These are phyloP conservation scores for Dictyostelium brefeldianum DNA, from an alignment of 78 protist species.

Conservation along the genomic window DNA sequence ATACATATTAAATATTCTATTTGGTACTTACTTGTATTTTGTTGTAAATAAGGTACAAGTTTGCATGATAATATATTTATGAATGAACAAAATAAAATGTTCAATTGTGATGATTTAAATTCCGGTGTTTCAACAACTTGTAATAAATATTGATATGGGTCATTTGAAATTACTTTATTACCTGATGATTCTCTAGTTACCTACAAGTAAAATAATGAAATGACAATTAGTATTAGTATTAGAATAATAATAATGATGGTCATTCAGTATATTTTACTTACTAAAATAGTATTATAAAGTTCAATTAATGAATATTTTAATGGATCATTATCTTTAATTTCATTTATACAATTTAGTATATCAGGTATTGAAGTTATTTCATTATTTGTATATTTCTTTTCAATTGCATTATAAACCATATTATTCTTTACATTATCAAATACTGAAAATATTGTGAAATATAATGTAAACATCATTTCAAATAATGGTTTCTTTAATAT, in stretches of 20 bases:
- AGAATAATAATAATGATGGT: background rate
- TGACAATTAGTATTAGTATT: background rate
- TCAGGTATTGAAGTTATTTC: background rate
- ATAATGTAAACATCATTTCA: slow-evolving; percentile 19
- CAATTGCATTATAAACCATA: slow-evolving; percentile 17
- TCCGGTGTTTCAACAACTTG: slow-evolving; percentile 17
- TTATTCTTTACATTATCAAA: slow-evolving; percentile 35
- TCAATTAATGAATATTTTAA: background rate
- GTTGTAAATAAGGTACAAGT: slow-evolving; percentile 9
- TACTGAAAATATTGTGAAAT: slow-evolving; percentile 31
- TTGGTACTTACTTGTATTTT: background rate
- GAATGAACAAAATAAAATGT: background rate
- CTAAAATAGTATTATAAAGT: background rate
- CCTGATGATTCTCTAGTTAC: background rate
- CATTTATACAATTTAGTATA: background rate
- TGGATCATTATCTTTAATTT: background rate
- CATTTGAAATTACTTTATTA: background rate
- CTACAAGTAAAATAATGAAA: background rate
- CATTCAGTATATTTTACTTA: background rate
- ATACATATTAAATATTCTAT: background rate
- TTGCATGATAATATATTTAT: slow-evolving; percentile 29
- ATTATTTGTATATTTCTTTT: background rate
- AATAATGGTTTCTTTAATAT: slow-evolving; percentile 25
- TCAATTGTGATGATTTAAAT: slow-evolving; percentile 11
- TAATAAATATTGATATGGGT: slow-evolving; percentile 2